A percentile compares a stretch with the other conserved stretches of the same genome.
phyloP scores from a whole-genome alignment of 2,329 filamentous ascomycete species.

The Cucurbitaria berberidis region DNA sequence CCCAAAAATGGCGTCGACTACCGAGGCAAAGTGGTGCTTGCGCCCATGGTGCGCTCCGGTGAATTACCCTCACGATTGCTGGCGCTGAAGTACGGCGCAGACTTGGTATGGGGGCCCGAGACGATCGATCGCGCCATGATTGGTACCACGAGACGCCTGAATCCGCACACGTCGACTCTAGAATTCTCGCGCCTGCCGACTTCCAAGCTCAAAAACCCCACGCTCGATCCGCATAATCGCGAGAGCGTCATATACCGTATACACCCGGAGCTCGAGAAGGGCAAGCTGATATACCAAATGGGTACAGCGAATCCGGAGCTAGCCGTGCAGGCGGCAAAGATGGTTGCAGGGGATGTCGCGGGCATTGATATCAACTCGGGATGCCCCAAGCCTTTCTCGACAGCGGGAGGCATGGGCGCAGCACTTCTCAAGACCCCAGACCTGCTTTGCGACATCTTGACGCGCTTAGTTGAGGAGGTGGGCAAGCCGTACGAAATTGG shows the following conservation, averaged over 20 bases:
- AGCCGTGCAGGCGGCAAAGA: constrained; percentile 81
- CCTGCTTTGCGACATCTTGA: constrained; percentile 79
- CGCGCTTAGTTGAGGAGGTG: constrained; percentile 80
- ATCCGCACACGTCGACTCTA: constrained; percentile 76
- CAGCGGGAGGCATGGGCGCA: constrained; percentile 92
- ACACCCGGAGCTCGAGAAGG: constrained; percentile 76
- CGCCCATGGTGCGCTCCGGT: constrained; percentile 97
- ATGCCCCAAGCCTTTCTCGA: constrained; percentile 98
- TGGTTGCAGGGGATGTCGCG: constrained; percentile 85
- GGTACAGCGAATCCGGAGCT: constrained; percentile 83
- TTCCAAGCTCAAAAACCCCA: constrained; percentile 68
- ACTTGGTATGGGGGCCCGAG: constrained; percentile 97
- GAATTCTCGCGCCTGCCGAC: constrained; percentile 83
- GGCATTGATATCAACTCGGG: constrained; percentile 98
- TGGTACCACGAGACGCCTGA: constrained; percentile 78
- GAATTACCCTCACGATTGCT: constrained; percentile 89
- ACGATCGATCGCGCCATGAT: constrained; percentile 93
- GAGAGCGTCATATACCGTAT: constrained; percentile 82
- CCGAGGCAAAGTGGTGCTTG: constrained; percentile 89
- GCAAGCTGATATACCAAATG: constrained; percentile 85
- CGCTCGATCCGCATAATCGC: constrained; percentile 58
- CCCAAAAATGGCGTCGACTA: constrained; percentile 91
- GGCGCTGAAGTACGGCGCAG: constrained; percentile 92
- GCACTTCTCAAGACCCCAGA: constrained; percentile 87
- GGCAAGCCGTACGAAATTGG: constrained; percentile 81